Conservation (phyloP, 441 rosid genomes). For the Euphorbia schlechtendalii region DNA sequence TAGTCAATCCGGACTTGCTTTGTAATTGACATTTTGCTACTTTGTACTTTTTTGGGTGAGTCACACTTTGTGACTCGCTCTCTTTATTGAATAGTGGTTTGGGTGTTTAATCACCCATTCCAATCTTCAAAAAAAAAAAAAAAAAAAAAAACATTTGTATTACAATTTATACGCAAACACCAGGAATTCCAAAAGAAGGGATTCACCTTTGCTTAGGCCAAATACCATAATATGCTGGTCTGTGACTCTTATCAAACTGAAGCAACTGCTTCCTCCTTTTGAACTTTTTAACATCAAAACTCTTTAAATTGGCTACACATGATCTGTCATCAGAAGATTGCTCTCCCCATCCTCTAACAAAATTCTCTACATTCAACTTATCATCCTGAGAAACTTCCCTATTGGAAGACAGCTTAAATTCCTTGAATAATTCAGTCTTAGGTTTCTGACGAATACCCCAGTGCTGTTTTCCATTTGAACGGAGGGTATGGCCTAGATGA, state of each 20-base stretch:
- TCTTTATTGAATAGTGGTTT: no score
- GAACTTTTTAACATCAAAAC: slow-evolving; percentile 28
- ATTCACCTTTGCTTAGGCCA: slow-evolving; percentile 63
- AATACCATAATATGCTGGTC: slow-evolving; percentile 88
- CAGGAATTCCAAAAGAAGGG: no score
- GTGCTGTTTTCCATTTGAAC: slow-evolving; percentile 37
- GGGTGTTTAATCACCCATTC: no score
- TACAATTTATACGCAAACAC: no score
- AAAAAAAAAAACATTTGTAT: no score
- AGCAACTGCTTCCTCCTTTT: slow-evolving; percentile 50
- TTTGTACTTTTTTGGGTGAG: no score
- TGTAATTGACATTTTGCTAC: no score
- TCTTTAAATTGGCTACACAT: slow-evolving; percentile 20
- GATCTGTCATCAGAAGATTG: slow-evolving; percentile 30
- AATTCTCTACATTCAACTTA: slow-evolving; percentile 44
- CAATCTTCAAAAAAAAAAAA: no score
- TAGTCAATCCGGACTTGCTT: no score
- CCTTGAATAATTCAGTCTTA: slow-evolving; percentile 51
- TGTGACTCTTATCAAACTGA: slow-evolving; percentile 73
- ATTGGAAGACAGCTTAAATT: slow-evolving; percentile 57
- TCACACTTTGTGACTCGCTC: no score
- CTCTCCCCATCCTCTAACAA: slow-evolving; percentile 40
- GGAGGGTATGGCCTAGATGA: slow-evolving; percentile 39
- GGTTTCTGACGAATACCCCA: slow-evolving; percentile 82
- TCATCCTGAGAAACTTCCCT: slow-evolving; percentile 34